A percentile compares a stretch with the other conserved stretches of the same genome.
Evolutionary conservation across 768 basidiomycete genomes (phyloP).

Genomic region (Tylopilus rubrobrunneus): DNA sequence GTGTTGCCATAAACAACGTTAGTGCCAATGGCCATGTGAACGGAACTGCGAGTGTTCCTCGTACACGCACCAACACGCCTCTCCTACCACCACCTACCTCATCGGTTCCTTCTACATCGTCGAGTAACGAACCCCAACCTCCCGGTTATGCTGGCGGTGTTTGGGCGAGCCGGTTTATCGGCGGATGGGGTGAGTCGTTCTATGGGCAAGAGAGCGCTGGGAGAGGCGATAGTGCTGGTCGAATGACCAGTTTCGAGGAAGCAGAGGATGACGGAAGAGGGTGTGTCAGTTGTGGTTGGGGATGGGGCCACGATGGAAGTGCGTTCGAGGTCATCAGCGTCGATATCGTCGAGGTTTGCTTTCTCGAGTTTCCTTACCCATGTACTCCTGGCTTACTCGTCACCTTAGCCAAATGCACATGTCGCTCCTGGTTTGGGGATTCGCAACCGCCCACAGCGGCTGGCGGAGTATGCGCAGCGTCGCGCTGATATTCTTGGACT

Average conservation of each 20-base stretch:
- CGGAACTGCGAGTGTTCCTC: slow-evolving; percentile 27
- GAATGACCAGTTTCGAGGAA: slow-evolving; percentile 32
- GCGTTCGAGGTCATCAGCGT: slow-evolving; percentile 68
- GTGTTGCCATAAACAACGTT: slow-evolving; percentile 9
- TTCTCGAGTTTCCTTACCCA: slow-evolving; percentile 20
- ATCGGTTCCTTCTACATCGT: slow-evolving; percentile 25
- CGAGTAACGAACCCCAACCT: slow-evolving; percentile 21
- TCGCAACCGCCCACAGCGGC: slow-evolving; percentile 62
- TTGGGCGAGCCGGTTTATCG: slow-evolving; percentile 39
- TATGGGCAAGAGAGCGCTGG: slow-evolving; percentile 30
- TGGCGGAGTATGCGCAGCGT: slow-evolving; percentile 63
- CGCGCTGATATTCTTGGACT: slow-evolving; percentile 43
- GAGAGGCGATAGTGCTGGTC: slow-evolving; percentile 22
- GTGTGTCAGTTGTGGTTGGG: slow-evolving; percentile 69
- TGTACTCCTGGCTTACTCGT: slow-evolving; percentile 3
- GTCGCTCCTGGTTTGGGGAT: slow-evolving; percentile 51
- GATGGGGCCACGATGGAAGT: slow-evolving; percentile 74
- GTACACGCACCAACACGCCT: slow-evolving; percentile 29
- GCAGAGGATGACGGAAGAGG: slow-evolving; percentile 57
- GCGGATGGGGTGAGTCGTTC: slow-evolving; percentile 38
- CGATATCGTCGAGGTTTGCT: slow-evolving; percentile 59
- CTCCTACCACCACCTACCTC: slow-evolving; percentile 20
- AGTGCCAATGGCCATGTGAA: slow-evolving; percentile 29
- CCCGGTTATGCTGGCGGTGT: slow-evolving; percentile 28
- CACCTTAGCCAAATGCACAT: slow-evolving; percentile 46